Evolutionary conservation across 352 stramenopile species (phyloP).

Genomic region (Pythium apleroticum): DNA sequence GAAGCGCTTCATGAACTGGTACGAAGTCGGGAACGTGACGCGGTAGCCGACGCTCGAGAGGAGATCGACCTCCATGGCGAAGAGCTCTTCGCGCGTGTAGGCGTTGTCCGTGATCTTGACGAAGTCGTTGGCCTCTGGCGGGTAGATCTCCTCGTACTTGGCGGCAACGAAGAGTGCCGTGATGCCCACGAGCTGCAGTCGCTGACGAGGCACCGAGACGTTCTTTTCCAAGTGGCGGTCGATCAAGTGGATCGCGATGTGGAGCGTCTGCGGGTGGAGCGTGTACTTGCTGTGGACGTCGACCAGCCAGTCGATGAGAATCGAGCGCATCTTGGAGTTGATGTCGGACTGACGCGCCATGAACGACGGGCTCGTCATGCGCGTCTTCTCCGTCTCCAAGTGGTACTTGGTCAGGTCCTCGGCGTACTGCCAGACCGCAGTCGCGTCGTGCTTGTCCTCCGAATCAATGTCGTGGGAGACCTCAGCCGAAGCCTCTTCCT

Average conservation of each 20-base stretch:
- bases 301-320: constrained; percentile 99
- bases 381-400: constrained; percentile 63
- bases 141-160: constrained; percentile 99
- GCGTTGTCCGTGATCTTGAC: constrained; percentile 97
- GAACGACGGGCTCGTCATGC: constrained; percentile 63
- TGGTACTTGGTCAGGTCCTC: constrained; percentile 85
- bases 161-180: constrained; percentile 95
- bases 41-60: constrained; percentile 71
- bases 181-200: constrained; percentile 96
- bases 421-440: constrained; percentile 76
- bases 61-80: constrained; percentile 81
- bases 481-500: constrained; percentile 27
- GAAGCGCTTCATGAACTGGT: constrained; percentile 88
- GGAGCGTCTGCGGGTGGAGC: constrained; percentile 73
- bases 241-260: constrained; percentile 84
- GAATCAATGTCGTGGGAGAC: constrained; percentile 70
- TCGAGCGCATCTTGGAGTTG: constrained; percentile 99
- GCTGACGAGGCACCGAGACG: constrained; percentile 67
- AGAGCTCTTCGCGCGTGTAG: constrained; percentile 86
- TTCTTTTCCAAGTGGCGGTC: constrained; percentile 79
- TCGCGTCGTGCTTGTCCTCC: constrained; percentile 62
- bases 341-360: constrained; percentile 95
- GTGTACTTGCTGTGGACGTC: constrained; percentile 88
- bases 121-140: constrained; percentile 92
- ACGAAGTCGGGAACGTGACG: constrained; percentile 83